Evolutionary conservation across 805 yeast genomes (phyloP), one percentile per base, ranked within the genome.

Genomic region (Zygoascus flipseniorum): DNA sequence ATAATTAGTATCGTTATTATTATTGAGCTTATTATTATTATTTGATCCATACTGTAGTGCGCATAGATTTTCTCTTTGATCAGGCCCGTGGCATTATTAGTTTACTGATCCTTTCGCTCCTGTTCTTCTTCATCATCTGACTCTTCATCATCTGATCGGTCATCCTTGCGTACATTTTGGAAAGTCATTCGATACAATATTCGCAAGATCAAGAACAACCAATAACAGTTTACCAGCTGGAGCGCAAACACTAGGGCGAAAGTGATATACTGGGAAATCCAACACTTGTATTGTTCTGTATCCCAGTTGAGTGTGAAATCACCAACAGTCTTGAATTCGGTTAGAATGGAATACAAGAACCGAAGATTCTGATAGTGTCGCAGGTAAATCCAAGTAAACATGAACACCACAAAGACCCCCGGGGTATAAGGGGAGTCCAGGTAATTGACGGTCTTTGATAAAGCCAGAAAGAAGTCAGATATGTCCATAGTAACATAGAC

Each of bases 401-500:
- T 78, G 61, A 93, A 95, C 1, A 80, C n/a, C 9, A 78, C 61
- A 60, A 88, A 88, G 62, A 86, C 79, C 11, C 86, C 84, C 0
- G 77, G 81, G 2, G 83, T 79, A 5, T 80, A 54, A 3, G 75
- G 62, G 2, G 89, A 82, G 61, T 89, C 86, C 54, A 95, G 68
- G 67, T 93, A 93, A 71, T 88, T 92, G 56, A 89, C 71, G n/a
- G 88, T 81, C 70, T 93, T 93, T 31, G 97, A 87, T 3, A 75
- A 61, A 6, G 97, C 85, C 59, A 93, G 74, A 71, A 89, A 86
- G 69, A 89, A 82, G 73, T 93, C 99, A 16, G 96, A 86, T 41
- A 89, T 77, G 70, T 93, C 99, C 99, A 93, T 93, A 23, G 98
- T 89, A 62, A 93, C 79, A 68, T 88, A 93, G 51, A 93, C 80